Base-by-base conservation (phyloP, 495 filamentous ascomycete genomes). In the Delitschia confertaspora region DNA sequence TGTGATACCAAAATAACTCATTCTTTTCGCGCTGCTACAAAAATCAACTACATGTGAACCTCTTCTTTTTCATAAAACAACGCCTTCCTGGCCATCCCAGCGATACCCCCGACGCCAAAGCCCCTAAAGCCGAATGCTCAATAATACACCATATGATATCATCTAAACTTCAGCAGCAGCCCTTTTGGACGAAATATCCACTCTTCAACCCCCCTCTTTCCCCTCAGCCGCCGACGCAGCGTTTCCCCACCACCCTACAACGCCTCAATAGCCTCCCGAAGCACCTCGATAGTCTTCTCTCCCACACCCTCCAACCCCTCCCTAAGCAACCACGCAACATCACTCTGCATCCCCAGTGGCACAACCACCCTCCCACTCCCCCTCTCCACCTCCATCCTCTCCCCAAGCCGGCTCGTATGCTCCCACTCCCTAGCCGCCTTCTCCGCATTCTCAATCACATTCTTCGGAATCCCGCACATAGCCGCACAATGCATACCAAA, bases 401-500 rank as follows among this genome's bases (percentile, higher is more conserved):
- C 88, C 62, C 83, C 87, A 36, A 95, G 67, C 13, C 84, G 69
- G 42, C 81, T 85, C 3, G 93, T 96, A 64, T 95, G 87, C 67
- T 98, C 91, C 85, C 93, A 98, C 55, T 83, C 81, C 56, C 73
- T 80, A 10, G 93, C 93, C n/a, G 93, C 93, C 16, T 73, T 71
- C 61, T 96, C 93, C 2, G 93, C 91, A 11, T 80, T 63, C 58
- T 88, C 79, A 32, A 99, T 83, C 22, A 99, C 82, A 55, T 78
- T 79, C 30, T 64, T 68, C 0, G 88, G 72, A 33, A 99, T 95
- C 1, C 93, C 93, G 49, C 93, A 99, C 91, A 96, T 99, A 25
- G 83, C 76, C 1, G 93, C 93, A 60, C 93, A 99, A 62, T 96
- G 93, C 93, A 99, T 99, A 52, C 93, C 93, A 65, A 95, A 96